A percentile compares a stretch with the other conserved stretches of the same genome.
phyloP scores from a whole-genome alignment of 495 filamentous ascomycete genomes.

The Durotheca rogersii region DNA sequence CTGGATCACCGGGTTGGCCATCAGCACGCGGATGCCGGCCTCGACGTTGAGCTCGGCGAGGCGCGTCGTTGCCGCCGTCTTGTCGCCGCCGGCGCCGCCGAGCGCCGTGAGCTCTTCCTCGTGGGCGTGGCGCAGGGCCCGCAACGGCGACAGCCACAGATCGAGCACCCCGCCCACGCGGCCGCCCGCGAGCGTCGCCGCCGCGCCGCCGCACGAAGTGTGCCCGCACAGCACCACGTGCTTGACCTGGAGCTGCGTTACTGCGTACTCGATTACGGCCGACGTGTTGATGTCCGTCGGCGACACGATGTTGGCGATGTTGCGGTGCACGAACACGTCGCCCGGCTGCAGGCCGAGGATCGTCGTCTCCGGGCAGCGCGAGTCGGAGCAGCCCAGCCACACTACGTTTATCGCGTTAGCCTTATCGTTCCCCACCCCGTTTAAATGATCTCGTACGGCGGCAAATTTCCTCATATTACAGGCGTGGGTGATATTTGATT shows the following conservation, averaged over 20 bases:
- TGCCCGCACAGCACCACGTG: conserved; percentile 87
- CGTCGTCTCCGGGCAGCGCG: conserved; percentile 83
- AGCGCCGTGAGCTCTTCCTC: conserved; percentile 54
- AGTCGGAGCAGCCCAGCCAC: conserved; percentile 93
- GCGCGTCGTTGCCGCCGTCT: conserved; percentile 50
- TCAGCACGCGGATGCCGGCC: conserved; percentile 62
- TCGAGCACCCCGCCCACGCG: conserved; percentile 75
- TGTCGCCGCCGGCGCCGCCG: conserved; percentile 47
- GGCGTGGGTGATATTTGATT: too few species aligned
- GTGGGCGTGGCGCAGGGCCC: conserved; percentile 58
- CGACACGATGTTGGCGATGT: conserved; percentile 88
- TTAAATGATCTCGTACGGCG: too few species aligned
- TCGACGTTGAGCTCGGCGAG: conserved; percentile 70
- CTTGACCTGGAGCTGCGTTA: conserved; percentile 70
- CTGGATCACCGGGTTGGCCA: conserved; percentile 60
- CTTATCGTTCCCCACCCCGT: neutral
- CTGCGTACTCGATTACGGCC: conserved; percentile 83
- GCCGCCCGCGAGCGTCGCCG: conserved; percentile 64
- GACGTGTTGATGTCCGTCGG: conserved; percentile 72
- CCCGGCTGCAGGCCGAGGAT: conserved; percentile 78
- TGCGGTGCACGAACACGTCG: conserved; percentile 91
- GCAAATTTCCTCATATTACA: too few species aligned
- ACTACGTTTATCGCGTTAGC: conserved; percentile 44
- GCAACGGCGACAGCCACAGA: conserved; percentile 75
- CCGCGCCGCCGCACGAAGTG: conserved; percentile 76